These are phyloP conservation scores for Globisporangium acanthophoron DNA, from an alignment of 352 stramenopile species.

Conservation along the genomic window DNA sequence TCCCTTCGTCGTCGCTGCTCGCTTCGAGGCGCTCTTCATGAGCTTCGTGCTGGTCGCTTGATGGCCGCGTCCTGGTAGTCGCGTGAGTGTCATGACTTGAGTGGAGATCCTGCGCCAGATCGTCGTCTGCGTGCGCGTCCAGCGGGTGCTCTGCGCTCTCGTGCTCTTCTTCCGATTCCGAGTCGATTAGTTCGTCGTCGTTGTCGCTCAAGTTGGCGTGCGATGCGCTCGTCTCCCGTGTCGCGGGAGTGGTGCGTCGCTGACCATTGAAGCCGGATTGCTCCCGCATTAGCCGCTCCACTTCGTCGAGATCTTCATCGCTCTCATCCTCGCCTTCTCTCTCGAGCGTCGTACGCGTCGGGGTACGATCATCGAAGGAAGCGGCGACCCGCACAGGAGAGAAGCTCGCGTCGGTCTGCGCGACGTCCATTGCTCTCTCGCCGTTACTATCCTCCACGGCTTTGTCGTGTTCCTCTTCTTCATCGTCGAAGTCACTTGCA, in stretches of 20 bases:
- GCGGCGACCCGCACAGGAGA: neutral
- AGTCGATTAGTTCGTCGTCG: conserved; percentile 19
- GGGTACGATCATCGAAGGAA: neutral
- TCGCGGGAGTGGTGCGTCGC: neutral
- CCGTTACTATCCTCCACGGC: too few species aligned
- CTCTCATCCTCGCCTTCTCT: neutral
- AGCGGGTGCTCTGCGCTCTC: neutral
- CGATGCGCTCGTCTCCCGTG: neutral
- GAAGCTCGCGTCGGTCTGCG: neutral
- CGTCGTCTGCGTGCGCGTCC: neutral
- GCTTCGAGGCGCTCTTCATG: neutral
- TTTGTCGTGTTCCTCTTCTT: neutral
- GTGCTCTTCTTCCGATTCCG: conserved; percentile 10
- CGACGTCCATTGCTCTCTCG: too few species aligned
- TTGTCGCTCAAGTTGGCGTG: conserved; percentile 1
- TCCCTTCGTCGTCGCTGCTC: neutral
- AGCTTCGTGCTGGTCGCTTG: neutral
- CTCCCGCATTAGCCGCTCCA: conserved; percentile 9
- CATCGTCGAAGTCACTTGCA: conserved; percentile 5
- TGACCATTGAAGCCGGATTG: conserved; percentile 4
- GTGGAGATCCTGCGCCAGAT: neutral
- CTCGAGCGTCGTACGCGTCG: neutral
- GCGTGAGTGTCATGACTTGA: too few species aligned
- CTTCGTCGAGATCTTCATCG: conserved; percentile 8
- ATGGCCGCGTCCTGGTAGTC: neutral